phyloP scores from a whole-genome alignment of 306 rosid genomes.

The Cotoneaster glaucophyllus region DNA sequence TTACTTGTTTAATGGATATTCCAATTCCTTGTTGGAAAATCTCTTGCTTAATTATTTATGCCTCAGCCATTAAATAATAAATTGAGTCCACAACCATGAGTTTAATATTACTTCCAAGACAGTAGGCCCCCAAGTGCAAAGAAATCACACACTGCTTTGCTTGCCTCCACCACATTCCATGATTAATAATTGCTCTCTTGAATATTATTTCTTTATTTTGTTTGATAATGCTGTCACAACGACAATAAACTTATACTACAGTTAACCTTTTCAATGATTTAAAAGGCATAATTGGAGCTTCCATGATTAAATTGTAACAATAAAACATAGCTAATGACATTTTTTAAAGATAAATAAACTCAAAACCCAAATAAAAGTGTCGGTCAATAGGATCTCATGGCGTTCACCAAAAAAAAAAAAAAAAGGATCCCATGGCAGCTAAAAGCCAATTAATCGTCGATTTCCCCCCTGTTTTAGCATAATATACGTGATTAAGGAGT shows the following conservation, averaged over 20 bases:
- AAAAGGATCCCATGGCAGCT: neutral
- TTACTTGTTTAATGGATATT: neutral
- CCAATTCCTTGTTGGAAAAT: neutral
- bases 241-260: neutral
- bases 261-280: neutral
- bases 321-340: neutral
- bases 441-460: neutral
- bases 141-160: neutral
- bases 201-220: neutral
- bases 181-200: neutral
- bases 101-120: neutral
- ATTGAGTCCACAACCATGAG: neutral
- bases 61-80: neutral
- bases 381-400: slow-evolving; percentile 14
- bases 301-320: neutral
- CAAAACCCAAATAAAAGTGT: neutral
- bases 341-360: neutral
- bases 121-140: neutral
- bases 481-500: neutral
- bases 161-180: slow-evolving; percentile 5
- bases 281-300: neutral
- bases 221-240: slow-evolving; percentile 11
- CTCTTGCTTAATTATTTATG: neutral
- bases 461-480: too few relatives aligned
- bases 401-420: too few relatives aligned